phyloP scores from a whole-genome alignment of 495 filamentous ascomycete species.

The Cercophora samala region DNA sequence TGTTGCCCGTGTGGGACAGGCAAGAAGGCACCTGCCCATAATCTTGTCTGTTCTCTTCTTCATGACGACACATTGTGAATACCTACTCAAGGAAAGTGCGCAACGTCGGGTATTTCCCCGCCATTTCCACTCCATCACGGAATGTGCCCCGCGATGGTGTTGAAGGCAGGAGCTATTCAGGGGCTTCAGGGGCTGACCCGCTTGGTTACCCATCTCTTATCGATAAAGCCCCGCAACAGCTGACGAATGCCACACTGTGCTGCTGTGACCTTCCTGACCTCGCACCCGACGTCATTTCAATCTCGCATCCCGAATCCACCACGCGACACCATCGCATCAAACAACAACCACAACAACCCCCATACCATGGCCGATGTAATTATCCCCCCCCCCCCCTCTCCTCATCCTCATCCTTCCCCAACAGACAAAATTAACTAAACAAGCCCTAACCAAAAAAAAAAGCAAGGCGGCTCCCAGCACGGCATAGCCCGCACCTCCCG shows the following conservation, averaged over 20 bases:
- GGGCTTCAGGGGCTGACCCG: conserved; percentile 7
- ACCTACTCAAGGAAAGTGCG: background rate
- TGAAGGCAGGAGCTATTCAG: conserved; percentile 11
- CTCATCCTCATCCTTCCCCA: background rate
- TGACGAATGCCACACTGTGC: conserved; percentile 7
- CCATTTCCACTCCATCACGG: background rate
- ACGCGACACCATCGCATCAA: background rate
- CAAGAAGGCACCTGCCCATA: background rate
- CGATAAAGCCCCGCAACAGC: conserved; percentile 1
- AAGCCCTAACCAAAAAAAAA: conserved; percentile 16
- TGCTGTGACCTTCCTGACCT: background rate
- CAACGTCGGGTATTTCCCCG: background rate
- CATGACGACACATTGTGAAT: background rate
- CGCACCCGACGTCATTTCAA: background rate
- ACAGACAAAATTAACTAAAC: conserved; percentile 30
- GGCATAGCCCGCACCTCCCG: conserved; percentile 57
- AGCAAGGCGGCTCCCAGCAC: conserved; percentile 58
- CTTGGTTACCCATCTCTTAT: background rate
- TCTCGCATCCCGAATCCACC: background rate
- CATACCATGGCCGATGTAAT: conserved; percentile 31
- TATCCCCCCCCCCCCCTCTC: background rate
- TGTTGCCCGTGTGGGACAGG: background rate
- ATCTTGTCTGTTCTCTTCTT: background rate
- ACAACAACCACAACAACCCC: background rate
- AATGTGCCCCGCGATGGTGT: background rate